Conservation (phyloP, 2,329 filamentous ascomycete genomes). For the Xylariaceae sp. region DNA sequence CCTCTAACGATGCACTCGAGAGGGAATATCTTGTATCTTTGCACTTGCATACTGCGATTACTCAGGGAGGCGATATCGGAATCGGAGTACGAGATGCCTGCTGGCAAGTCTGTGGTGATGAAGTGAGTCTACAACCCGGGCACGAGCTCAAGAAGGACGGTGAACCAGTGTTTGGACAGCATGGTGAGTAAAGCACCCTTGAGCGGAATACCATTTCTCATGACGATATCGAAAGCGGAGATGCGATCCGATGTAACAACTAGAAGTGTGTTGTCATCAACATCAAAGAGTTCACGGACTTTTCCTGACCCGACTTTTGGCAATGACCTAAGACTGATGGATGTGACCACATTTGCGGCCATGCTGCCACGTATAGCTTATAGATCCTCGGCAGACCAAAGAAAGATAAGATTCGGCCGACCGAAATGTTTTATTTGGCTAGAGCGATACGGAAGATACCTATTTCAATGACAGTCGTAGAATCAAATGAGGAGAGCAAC, state of each 20-base stretch:
- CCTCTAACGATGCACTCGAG: conserved; percentile 80
- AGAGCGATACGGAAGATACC: no score
- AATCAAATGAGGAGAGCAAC: no score
- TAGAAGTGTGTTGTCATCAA: conserved; percentile 67
- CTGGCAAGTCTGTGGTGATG: conserved; percentile 39
- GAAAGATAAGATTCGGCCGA: no score
- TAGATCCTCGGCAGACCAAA: no score
- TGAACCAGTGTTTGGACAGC: conserved; percentile 50
- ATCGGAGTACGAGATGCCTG: conserved; percentile 22
- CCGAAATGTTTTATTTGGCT: no score
- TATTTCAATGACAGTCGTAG: no score
- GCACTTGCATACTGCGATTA: conserved; percentile 72
- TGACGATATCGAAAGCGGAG: conserved; percentile 41
- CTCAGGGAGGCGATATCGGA: conserved; percentile 51
- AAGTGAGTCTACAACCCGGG: conserved; percentile 50
- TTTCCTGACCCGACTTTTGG: conserved; percentile 47
- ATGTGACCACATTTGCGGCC: neutral
- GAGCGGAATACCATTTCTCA: conserved; percentile 55
- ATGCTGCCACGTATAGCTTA: neutral
- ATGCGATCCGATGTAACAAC: conserved; percentile 87
- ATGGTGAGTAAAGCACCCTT: conserved; percentile 51
- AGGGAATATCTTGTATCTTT: conserved; percentile 68
- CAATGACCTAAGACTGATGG: conserved; percentile 29
- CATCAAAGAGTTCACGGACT: conserved; percentile 74
- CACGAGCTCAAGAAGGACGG: conserved; percentile 40